Base-by-base conservation (phyloP, 768 basidiomycete species). In the Gautieria morchelliformis region DNA sequence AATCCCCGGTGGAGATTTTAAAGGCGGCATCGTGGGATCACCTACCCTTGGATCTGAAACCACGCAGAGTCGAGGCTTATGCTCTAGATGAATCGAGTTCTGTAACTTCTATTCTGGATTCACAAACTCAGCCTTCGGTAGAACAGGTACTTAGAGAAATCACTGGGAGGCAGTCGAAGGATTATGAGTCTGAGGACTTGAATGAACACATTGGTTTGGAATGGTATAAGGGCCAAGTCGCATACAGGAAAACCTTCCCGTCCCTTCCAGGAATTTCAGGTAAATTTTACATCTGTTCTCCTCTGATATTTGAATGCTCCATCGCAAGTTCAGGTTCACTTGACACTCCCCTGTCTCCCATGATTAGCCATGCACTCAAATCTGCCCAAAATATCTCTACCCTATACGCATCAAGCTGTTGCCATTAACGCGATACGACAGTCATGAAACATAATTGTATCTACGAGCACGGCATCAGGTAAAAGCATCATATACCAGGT, bases 161-260 rank as follows among this genome's bases (percentile, higher is more conserved):
- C 15, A 55, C 53, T 30, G 53, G 53, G 11, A 32, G 41, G 39
- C 53, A 55, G 22, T 55, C 53, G n/a, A 30, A 42, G n/a, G 20
- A 55, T 42, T 55, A 55, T 32, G 39, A 55, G 19, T 35, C 35
- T 39, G 53, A 55, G 45, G 53, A 55, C 32, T 71, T 93, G 50
- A 68, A 71, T 10, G 84, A 89, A 52, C 64, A 92, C 5, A 68
- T 69, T 53, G 69, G 71, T 30, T 77, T 84, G 58, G 70, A 74
- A 0, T 87, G 86, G 83, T 93, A 88, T 66, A 71, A 72, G 50
- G 77, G 78, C 19, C 89, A 93, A 69, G 86, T 94, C 32, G 73
- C 75, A 4, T 72, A 81, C 57, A 74, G 77, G 40, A 75, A 79
- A 47, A 79, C 75, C 0, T 72, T 84, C 19, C 75, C 77, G 10